A percentile compares a stretch with the other conserved stretches of the same genome.
Evolutionary conservation across 805 yeast species (phyloP).

Genomic region (Blastobotrys mokoenaii): DNA sequence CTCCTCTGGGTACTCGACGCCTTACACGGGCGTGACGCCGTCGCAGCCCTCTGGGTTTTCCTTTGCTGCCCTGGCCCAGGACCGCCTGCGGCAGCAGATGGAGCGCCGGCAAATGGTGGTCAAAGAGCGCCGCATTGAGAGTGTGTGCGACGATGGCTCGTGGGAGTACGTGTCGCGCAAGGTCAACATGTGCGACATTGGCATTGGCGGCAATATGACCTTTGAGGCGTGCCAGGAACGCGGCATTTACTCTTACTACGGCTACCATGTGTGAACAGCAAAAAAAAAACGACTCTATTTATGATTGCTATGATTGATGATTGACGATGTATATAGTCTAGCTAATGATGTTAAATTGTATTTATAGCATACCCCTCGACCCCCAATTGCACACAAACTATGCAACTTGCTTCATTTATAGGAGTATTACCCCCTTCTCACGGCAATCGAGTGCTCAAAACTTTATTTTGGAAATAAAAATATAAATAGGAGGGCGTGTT

Average conservation of each 20-base stretch:
- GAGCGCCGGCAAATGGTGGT: constrained; percentile 1
- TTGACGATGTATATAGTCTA: too few relatives aligned
- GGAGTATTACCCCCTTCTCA: too few relatives aligned
- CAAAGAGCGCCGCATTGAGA: background rate
- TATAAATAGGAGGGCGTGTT: too few relatives aligned
- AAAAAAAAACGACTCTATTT: background rate
- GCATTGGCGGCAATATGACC: constrained; percentile 22
- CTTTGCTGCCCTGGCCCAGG: constrained; percentile 21
- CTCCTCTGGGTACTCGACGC: constrained; percentile 3
- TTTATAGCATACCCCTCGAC: too few relatives aligned
- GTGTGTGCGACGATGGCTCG: constrained; percentile 8
- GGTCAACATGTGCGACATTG: constrained; percentile 28
- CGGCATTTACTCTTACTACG: constrained; percentile 29
- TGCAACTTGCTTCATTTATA: too few relatives aligned
- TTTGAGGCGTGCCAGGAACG: constrained; percentile 18
- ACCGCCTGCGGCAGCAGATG: constrained; percentile 11
- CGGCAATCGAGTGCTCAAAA: too few relatives aligned
- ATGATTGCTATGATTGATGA: too few relatives aligned
- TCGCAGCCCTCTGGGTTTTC: constrained; percentile 18
- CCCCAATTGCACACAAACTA: too few relatives aligned
- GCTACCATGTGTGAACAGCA: constrained; percentile 14
- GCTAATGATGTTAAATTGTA: too few relatives aligned
- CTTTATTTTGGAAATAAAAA: too few relatives aligned
- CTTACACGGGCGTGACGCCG: constrained; percentile 8
- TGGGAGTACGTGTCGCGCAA: constrained; percentile 30